phyloP scores from a whole-genome alignment of 495 filamentous ascomycete genomes.

The Annulohypoxylon stygium region DNA sequence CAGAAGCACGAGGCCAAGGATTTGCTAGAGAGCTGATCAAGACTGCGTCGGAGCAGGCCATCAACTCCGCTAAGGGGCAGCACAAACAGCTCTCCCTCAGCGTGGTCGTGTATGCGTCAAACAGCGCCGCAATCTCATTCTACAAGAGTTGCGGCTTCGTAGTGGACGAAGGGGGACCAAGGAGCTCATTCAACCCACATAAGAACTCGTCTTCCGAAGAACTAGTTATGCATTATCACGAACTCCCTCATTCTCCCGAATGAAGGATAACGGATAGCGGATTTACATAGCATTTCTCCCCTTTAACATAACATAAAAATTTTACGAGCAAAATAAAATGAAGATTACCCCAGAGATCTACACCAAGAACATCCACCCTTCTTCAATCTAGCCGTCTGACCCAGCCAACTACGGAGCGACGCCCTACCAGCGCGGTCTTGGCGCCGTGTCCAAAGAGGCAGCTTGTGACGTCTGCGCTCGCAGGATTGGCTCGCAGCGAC shows the following conservation, averaged over 20 bases:
- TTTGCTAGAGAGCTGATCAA: conserved; percentile 58
- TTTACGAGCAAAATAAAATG: conserved; percentile 31
- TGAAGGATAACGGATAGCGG: conserved; percentile 3
- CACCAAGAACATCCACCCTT: conserved; percentile 28
- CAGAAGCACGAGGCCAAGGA: conserved; percentile 58
- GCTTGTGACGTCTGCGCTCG: conserved; percentile 48
- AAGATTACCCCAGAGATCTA: conserved; percentile 47
- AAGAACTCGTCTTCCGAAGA: conserved; percentile 36
- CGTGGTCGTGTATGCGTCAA: conserved; percentile 57
- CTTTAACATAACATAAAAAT: conserved; percentile 2
- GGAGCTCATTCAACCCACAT: conserved; percentile 32
- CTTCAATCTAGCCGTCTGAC: conserved; percentile 29
- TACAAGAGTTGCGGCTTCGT: conserved; percentile 64
- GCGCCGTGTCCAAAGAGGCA: conserved; percentile 45
- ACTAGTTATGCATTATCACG: conserved; percentile 43
- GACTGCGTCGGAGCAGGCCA: conserved; percentile 49
- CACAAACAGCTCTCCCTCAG: conserved; percentile 45
- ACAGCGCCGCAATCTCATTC: conserved; percentile 55
- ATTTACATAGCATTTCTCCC: not conserved
- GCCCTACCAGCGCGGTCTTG: conserved; percentile 27
- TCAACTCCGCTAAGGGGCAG: conserved; percentile 45
- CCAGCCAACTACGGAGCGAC: conserved; percentile 34
- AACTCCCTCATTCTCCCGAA: conserved; percentile 37
- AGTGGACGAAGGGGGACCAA: conserved; percentile 46
- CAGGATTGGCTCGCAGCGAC: conserved; percentile 32